phyloP scores from a whole-genome alignment of 2,329 filamentous ascomycete species.

The Botrytis tulipae region DNA sequence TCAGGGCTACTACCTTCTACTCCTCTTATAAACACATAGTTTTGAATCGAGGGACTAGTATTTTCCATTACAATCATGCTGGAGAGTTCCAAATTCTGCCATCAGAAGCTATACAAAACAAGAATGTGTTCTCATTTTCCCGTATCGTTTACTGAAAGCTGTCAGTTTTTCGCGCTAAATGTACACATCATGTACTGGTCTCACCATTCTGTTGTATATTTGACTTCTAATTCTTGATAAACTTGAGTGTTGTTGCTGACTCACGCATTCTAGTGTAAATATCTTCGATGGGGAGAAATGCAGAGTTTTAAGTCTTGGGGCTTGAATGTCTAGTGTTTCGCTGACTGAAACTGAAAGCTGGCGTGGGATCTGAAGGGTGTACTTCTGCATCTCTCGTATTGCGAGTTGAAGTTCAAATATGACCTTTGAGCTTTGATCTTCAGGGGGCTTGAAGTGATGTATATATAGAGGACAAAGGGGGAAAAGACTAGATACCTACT shows the following conservation, averaged over 20 bases:
- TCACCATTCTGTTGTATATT: too few species aligned
- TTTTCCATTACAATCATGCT: not conserved
- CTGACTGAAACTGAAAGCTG: fast-evolving
- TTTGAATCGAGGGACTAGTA: not conserved
- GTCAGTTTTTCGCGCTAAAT: not conserved
- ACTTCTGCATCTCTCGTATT: not conserved
- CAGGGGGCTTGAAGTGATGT: not conserved
- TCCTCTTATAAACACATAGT: fast-evolving
- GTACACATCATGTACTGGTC: not conserved
- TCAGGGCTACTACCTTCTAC: too few species aligned
- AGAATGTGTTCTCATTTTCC: not conserved
- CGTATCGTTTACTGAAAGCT: not conserved
- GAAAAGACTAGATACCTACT: fast-evolving
- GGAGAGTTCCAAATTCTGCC: not conserved
- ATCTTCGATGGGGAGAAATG: not conserved
- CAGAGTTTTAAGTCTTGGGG: not conserved
- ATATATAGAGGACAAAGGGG: not conserved
- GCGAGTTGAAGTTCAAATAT: not conserved
- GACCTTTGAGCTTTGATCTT: not conserved
- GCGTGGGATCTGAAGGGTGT: not conserved
- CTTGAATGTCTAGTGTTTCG: not conserved
- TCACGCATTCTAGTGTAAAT: fast-evolving
- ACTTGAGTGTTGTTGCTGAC: not conserved
- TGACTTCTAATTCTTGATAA: not conserved
- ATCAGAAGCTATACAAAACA: not conserved